Evolutionary conservation across 2,329 filamentous ascomycete genomes (phyloP).

Genomic region (Clonostachys byssicola): DNA sequence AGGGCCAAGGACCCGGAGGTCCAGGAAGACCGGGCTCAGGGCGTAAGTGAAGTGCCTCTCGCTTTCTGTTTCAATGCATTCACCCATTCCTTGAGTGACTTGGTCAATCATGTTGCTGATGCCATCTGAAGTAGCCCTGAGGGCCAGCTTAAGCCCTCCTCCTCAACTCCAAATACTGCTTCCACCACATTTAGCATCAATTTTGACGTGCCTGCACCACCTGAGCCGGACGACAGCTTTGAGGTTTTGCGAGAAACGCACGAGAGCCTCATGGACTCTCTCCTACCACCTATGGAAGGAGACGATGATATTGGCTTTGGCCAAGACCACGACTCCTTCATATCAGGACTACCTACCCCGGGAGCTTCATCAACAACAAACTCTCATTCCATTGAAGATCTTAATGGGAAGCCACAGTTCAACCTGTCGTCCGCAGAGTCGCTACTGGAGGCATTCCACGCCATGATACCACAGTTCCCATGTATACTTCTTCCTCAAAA

Average conservation of each 20-base stretch:
- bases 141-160: constrained; percentile 4
- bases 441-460: constrained; percentile 35
- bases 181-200: constrained; percentile 50
- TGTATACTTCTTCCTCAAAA: constrained; percentile 34
- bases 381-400: constrained; percentile 25
- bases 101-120: neutral
- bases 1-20: constrained; percentile 42
- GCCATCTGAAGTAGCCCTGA: neutral
- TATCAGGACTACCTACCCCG: constrained; percentile 13
- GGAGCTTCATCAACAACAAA: constrained; percentile 16
- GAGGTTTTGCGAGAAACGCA: constrained; percentile 38
- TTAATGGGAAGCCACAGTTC: constrained; percentile 46
- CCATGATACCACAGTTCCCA: constrained; percentile 37
- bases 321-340: neutral
- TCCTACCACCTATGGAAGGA: constrained; percentile 22
- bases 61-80: neutral
- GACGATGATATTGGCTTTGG: constrained; percentile 8
- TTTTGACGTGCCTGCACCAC: constrained; percentile 36
- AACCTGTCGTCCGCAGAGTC: constrained; percentile 48
- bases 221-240: constrained; percentile 31
- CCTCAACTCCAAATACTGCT: constrained; percentile 23
- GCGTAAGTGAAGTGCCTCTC: constrained; percentile 5
- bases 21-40: constrained; percentile 36
- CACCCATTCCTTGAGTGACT: neutral
- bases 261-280: constrained; percentile 30